Percentiles rank a stretch among this genome's conserved stretches.
Evolutionary conservation across 345 rosid genomes (phyloP).

Genomic region (Cardiospermum halicacabum): DNA sequence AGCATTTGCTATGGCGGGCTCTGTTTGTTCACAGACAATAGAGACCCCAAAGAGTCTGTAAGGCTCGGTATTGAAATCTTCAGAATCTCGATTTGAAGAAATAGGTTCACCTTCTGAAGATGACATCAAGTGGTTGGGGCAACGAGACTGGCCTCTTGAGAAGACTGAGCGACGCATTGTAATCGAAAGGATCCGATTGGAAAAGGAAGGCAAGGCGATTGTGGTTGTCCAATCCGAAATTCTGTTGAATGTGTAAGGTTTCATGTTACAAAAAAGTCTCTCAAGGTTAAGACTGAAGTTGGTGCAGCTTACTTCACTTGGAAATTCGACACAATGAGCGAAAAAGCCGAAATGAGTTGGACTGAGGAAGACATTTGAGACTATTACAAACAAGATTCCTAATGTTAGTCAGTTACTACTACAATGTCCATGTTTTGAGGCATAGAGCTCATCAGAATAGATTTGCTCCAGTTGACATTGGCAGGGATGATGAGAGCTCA

Average conservation of each 20-base stretch:
- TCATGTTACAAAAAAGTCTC: slow-evolving; percentile 49
- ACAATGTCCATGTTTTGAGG: slow-evolving; percentile 65
- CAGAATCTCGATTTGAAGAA: too few species aligned
- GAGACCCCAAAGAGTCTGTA: too few species aligned
- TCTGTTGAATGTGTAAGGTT: slow-evolving; percentile 73
- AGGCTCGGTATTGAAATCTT: too few species aligned
- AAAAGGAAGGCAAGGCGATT: slow-evolving; percentile 70
- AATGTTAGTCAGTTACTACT: slow-evolving; percentile 69
- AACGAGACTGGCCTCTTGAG: slow-evolving; percentile 63
- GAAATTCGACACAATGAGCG: slow-evolving; percentile 74
- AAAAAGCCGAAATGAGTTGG: slow-evolving; percentile 55
- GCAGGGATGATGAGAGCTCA: slow-evolving; percentile 78
- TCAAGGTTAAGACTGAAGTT: slow-evolving; percentile 55
- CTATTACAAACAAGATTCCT: slow-evolving; percentile 35
- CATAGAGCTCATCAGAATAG: slow-evolving; percentile 76
- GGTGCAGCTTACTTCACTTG: slow-evolving; percentile 59
- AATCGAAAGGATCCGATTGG: slow-evolving; percentile 89
- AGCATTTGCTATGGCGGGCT: too few species aligned
- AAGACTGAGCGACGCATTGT: slow-evolving; percentile 28
- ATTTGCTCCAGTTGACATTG: slow-evolving; percentile 34
- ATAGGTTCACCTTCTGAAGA: slow-evolving; percentile 41
- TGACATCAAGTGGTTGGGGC: slow-evolving; percentile 78
- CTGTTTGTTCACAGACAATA: too few species aligned
- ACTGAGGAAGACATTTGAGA: slow-evolving; percentile 46
- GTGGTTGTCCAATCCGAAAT: slow-evolving; percentile 63